Evolutionary conservation across 306 rosid genomes (phyloP), one percentile per base, ranked within the genome.

Genomic region (Pyrus pyrifolia): DNA sequence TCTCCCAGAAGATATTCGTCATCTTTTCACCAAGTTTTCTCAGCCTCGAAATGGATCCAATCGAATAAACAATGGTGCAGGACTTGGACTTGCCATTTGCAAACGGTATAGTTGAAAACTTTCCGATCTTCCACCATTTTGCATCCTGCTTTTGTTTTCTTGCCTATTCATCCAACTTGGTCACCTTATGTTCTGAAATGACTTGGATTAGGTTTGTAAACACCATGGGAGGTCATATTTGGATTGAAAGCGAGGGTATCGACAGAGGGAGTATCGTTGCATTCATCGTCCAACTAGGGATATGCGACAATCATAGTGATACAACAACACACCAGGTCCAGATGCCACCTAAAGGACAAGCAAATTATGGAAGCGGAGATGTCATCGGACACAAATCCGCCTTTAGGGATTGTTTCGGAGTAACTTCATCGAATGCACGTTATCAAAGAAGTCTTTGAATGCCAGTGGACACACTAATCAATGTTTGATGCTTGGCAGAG

Each of bases 81-180:
- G 98, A 70, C 96, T 95, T 15, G 98, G 97, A 67, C 92, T 95
- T 40, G 98, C 98, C 82, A 88, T 95, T 78, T 89, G 97, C 73
- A 95, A 88, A 83, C 87, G 97, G 98, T 95, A 86, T 13, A 70
- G 22, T 53, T 9, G 25, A 22, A 51, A 9, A 15, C 5, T 2
- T 35, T 29, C 70, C 49, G 0, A 30, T 67, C 40, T 75, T 63
- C 62, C 72, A 62, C 62, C 30, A 40, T 59, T 72, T 73, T 57
- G 62, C 27, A 49, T 51, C 21, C 55, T 30, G 68, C 76, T 3
- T 42, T 11, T 60, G 57, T 29, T n/a, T 55, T 42, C 9, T 23
- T 23, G 23, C 42, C 14, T 42, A n/a, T 27, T 62, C 60, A 62
- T 62, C 19, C 25, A 52, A 57, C 46, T 71, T 44, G 5, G 8